Evolutionary conservation across 805 yeast species (phyloP).

Genomic region (Candida xyloterini): DNA sequence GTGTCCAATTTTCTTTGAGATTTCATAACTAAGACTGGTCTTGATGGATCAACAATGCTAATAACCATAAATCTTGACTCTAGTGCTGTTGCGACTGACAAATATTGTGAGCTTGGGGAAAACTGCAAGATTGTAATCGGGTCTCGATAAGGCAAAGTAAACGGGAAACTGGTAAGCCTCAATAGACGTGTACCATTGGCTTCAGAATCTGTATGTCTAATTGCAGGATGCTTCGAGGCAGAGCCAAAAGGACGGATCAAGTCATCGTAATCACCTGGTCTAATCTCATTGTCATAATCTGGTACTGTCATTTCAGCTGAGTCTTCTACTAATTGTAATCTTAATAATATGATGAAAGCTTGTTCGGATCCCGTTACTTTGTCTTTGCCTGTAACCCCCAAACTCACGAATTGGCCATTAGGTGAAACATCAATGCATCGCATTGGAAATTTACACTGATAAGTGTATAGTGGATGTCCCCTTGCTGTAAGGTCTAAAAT

Average conservation of each 20-base stretch:
- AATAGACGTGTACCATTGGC: background rate
- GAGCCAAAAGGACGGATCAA: slow-evolving; percentile 16
- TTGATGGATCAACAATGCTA: slow-evolving; percentile 57
- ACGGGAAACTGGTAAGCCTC: slow-evolving; percentile 29
- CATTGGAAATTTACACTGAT: slow-evolving; percentile 70
- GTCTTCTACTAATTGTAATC: slow-evolving; percentile 22
- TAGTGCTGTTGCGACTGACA: slow-evolving; percentile 72
- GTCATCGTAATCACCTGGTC: slow-evolving; percentile 17
- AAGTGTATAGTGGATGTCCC: slow-evolving; percentile 68
- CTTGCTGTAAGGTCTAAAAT: slow-evolving; percentile 53
- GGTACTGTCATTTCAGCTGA: background rate
- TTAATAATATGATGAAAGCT: slow-evolving; percentile 64
- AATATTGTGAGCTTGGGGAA: slow-evolving; percentile 64
- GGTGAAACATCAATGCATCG: slow-evolving; percentile 73
- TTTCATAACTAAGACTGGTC: slow-evolving; percentile 67
- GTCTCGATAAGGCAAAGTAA: slow-evolving; percentile 83
- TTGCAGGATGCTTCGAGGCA: slow-evolving; percentile 6
- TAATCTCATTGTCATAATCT: slow-evolving; percentile 2
- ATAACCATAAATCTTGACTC: slow-evolving; percentile 80
- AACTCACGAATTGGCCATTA: slow-evolving; percentile 62
- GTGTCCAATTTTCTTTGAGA: slow-evolving; percentile 62
- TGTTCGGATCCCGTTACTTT: slow-evolving; percentile 66
- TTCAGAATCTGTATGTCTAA: background rate
- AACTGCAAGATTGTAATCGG: slow-evolving; percentile 74
- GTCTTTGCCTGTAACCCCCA: slow-evolving; percentile 82